Conservation (phyloP, 352 stramenopile genomes). For the Pythium grandisporangium region DNA sequence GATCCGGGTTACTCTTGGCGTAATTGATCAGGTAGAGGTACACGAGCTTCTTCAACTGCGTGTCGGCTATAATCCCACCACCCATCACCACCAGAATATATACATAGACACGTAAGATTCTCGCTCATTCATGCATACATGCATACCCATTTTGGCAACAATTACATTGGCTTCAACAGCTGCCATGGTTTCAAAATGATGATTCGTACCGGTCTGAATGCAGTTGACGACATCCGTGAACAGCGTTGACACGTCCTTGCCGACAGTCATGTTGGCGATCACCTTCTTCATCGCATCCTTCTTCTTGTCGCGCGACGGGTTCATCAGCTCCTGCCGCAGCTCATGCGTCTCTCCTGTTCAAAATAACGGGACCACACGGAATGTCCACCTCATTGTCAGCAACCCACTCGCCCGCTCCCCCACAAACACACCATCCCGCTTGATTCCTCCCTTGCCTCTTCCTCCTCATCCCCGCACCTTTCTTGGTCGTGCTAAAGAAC, state of each 20-base stretch:
- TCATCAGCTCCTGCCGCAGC: constrained; percentile 95
- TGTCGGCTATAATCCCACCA: constrained; percentile 64
- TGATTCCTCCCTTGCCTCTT: background rate
- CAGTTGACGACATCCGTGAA: constrained; percentile 99
- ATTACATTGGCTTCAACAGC: background rate
- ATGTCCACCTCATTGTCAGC: no score
- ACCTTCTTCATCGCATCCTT: constrained; percentile 99
- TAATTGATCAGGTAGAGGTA: constrained; percentile 99
- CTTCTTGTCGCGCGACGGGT: constrained; percentile 95
- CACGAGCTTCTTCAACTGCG: constrained; percentile 99
- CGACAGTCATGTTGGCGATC: constrained; percentile 99
- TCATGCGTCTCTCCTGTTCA: constrained; percentile 92
- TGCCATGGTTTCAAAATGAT: background rate
- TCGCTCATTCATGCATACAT: background rate
- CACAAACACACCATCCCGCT: background rate
- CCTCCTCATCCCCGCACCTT: constrained; percentile 36
- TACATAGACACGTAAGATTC: background rate
- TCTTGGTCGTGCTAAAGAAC: constrained; percentile 99
- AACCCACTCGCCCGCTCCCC: no score
- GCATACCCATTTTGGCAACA: background rate
- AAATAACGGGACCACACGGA: background rate
- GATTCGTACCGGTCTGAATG: constrained; percentile 95
- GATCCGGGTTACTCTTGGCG: constrained; percentile 98
- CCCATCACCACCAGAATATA: background rate
- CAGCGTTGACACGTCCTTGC: constrained; percentile 98